Conservation (phyloP, 495 filamentous ascomycete genomes). For the Glonium stellatum region DNA sequence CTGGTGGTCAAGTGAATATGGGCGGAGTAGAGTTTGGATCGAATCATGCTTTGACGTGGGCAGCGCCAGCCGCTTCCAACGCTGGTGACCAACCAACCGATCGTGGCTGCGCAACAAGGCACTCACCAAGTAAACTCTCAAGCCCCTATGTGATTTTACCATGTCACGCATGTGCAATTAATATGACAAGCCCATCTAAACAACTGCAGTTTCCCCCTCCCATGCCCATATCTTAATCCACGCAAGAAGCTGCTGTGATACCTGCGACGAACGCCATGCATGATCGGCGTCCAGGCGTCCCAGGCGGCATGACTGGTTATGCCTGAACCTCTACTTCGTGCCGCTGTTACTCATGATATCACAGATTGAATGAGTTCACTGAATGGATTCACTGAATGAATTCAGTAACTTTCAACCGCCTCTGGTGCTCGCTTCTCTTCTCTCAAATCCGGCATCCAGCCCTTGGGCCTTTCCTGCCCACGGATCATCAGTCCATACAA, state of each 20-base stretch:
- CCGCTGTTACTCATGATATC: neutral
- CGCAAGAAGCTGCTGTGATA: too few relatives aligned
- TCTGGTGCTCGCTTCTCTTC: conserved; percentile 28
- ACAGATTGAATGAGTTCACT: neutral
- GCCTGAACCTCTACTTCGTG: neutral
- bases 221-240: too few relatives aligned
- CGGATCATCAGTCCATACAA: conserved; percentile 80
- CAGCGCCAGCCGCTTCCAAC: neutral
- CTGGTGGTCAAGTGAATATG: neutral
- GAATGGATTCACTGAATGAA: too few relatives aligned
- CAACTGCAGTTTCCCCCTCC: too few relatives aligned
- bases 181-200: too few relatives aligned
- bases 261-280: too few relatives aligned
- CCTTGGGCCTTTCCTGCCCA: conserved; percentile 80
- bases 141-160: too few relatives aligned
- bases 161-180: too few relatives aligned
- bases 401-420: conserved; percentile 24
- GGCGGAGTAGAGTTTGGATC: neutral
- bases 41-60: conserved; percentile 1
- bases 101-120: neutral
- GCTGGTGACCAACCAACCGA: neutral
- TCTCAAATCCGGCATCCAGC: conserved; percentile 81
- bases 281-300: too few relatives aligned
- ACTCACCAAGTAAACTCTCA: too few relatives aligned
- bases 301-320: too few relatives aligned